Base-by-base conservation (phyloP, 345 rosid species). In the Pseudoturritis turrita region DNA sequence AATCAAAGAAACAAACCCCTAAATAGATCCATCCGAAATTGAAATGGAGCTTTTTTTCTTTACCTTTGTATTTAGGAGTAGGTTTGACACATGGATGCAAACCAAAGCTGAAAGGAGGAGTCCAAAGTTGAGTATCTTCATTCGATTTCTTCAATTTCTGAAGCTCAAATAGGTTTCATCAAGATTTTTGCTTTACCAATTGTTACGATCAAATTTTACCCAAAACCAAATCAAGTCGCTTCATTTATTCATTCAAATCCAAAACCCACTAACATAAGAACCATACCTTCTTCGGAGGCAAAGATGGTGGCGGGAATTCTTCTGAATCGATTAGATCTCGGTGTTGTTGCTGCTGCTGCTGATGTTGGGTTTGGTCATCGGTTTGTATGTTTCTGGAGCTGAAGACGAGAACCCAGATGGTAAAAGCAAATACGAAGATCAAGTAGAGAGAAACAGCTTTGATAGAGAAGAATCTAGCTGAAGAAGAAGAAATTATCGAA, bases 71-170 rank as follows among this genome's bases (percentile, higher is more conserved):
- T 78, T 51, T 83, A 52, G 78, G 23, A 21, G 89, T 80, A 57
- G 96, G 89, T 65, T 86, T 86, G 62, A 82, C 63, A 64, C 99
- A 95, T 53, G 90, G 83, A 62, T 76, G 91, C 70, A 95, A 83
- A 21, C 88, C 88, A 73, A 81, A 73, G 78, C 82, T 84, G 43
- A 77, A 84, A 64, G 96, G 83, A 71, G 86, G 75, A 74, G 67
- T 83, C 97, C 96, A 88, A 45, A 91, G 85, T 37, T 79, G 79
- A 29, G 37, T n/a, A 15, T 54, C 13, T 46, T 72, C 83, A 71
- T 77, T 72, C 28, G 66, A 13, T 26, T 76, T 68, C 93, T 85
- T 79, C 65, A 81, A 33, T 72, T 65, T 62, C 39, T 54, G 58
- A 72, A 68, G 55, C 63, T 26, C 22, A 53, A 31, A 47, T 11